A percentile compares a stretch with the other conserved stretches of the same genome.
These are phyloP conservation scores for Kingdonia uniflora DNA, from an alignment of 164 flowering plant genomes.

Conservation along the genomic window DNA sequence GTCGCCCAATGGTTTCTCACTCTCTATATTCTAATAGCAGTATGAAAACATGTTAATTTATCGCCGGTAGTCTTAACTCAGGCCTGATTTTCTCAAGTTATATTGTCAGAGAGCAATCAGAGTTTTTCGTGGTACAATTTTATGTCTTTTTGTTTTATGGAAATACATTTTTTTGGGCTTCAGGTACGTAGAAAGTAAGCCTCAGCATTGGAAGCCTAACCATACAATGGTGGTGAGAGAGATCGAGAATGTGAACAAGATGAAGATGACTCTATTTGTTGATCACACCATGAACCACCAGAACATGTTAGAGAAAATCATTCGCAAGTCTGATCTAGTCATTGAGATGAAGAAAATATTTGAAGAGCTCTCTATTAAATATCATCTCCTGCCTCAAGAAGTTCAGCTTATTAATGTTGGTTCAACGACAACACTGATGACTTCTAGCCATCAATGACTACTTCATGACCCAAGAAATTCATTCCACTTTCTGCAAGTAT, in stretches of 20 bases:
- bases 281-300: conserved; percentile 78
- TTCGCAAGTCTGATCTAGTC: conserved; percentile 49
- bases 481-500: too few species aligned
- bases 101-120: too few species aligned
- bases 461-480: too few species aligned
- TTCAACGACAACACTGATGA: too few species aligned
- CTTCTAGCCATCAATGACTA: too few species aligned
- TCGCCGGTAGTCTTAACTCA: too few species aligned
- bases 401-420: too few species aligned
- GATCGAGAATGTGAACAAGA: conserved; percentile 60
- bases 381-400: conserved; percentile 57
- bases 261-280: conserved; percentile 54
- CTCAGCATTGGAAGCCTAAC: conserved; percentile 54
- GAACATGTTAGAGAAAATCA: conserved; percentile 41
- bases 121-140: too few species aligned
- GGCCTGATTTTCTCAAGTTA: too few species aligned
- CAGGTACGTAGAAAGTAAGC: conserved; percentile 37
- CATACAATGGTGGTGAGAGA: conserved; percentile 52
- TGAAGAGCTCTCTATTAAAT: conserved; percentile 49
- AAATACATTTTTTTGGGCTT: not conserved
- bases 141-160: not conserved
- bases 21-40: too few species aligned
- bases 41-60: too few species aligned
- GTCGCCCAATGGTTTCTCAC: too few species aligned
- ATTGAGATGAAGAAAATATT: conserved; percentile 59